phyloP scores from a whole-genome alignment of 2,329 filamentous ascomycete genomes.

The Tricladium varicosporioides region DNA sequence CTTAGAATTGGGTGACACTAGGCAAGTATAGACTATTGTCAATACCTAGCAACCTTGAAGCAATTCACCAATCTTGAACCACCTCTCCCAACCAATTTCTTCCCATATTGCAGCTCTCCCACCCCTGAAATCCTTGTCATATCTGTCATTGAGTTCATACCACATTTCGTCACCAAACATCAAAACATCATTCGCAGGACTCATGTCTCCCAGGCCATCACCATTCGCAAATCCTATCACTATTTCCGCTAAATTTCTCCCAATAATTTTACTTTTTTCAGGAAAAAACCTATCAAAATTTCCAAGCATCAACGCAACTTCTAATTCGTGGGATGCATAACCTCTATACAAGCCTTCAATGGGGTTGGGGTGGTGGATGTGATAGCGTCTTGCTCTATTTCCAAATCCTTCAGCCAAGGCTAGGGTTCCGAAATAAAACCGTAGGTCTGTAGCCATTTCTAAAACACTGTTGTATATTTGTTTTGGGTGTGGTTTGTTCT shows the following conservation, averaged over 20 bases:
- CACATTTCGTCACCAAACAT: slow-evolving; percentile 13
- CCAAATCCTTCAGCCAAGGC: not conserved
- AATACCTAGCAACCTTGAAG: slow-evolving; percentile 14
- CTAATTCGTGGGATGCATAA: slow-evolving; percentile 19
- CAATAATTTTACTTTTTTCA: not conserved
- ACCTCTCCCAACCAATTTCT: slow-evolving; percentile 17
- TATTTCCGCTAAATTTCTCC: slow-evolving; percentile 11
- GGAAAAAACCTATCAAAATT: slow-evolving; percentile 1
- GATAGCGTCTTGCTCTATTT: slow-evolving; percentile 4
- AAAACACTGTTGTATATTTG: slow-evolving; percentile 12
- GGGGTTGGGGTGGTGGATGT: slow-evolving; percentile 15
- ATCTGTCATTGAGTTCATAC: not conserved
- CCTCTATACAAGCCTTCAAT: slow-evolving; percentile 4
- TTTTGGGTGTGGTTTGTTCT: not conserved
- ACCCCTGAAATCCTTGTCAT: slow-evolving; percentile 9
- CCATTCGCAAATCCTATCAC: slow-evolving; percentile 15
- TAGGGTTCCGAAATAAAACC: slow-evolving; percentile 13
- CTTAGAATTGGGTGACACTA: not conserved
- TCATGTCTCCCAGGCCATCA: not conserved
- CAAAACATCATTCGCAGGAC: slow-evolving; percentile 5
- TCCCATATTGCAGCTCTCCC: slow-evolving; percentile 10
- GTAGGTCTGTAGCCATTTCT: slow-evolving; percentile 14
- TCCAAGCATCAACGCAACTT: slow-evolving; percentile 16
- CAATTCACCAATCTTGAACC: slow-evolving; percentile 18
- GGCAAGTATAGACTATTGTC: not conserved